Evolutionary conservation across 2,329 filamentous ascomycete genomes (phyloP), one percentile per base, ranked within the genome.

Genomic region (Pseudopithomyces chartarum): DNA sequence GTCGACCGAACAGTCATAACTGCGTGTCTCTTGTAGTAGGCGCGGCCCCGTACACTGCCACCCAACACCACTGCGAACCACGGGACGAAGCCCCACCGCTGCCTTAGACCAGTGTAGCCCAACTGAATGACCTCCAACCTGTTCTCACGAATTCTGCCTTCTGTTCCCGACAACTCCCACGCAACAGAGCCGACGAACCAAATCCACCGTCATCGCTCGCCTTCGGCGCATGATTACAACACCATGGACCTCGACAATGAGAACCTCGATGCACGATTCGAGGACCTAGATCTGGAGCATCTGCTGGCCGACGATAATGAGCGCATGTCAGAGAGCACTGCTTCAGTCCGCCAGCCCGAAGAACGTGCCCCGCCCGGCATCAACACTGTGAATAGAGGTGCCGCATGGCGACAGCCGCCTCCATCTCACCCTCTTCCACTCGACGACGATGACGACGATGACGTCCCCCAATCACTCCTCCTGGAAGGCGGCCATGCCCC

Each of bases 391-490:
- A 63, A 57, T 70, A 74, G 72, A 55, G 69, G 71, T 40, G 70
- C 69, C 47, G 65, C 64, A 22, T 78, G 78, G 77, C 74, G 76
- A 62, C 71, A 73, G 39, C 62, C 71, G 33, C 54, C 57, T 17
- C 57, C 62, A 52, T 61, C 58, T 33, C 66, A 59, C 45, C 56
- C 53, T 11, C 43, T 58, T 5, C 63, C 63, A 6, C 38, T 68
- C 33, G 83, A 86, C 47, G 80, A 83, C 34, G 84, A 87, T 64
- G 84, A 87, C 49, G 85, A 88, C 64, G 84, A 87, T 49, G 85
- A 88, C 64, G 86, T 89, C 2, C 87, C 87, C 2, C 82, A 82
- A 53, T 89, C 87, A 8, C 75, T 89, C 36, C 75, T 89, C 29
- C 77, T 88, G 38, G 86, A 88, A 73, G 82, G 78, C 34, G 77